phyloP scores from a whole-genome alignment of 306 rosid genomes.

The Prunus mume region DNA sequence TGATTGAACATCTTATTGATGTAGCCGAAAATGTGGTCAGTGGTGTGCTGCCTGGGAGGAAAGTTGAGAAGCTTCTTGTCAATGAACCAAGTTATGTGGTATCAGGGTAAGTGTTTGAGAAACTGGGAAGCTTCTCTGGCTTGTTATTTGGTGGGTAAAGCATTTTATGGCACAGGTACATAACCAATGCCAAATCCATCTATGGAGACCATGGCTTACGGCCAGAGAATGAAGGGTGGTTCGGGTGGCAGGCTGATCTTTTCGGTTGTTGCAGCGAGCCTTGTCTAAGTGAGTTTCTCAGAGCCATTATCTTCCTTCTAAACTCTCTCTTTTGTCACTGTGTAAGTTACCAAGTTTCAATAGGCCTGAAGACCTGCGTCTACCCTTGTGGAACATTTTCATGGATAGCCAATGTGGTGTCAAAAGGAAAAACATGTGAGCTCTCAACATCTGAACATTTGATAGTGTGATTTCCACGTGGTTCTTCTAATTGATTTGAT shows the following conservation, averaged over 20 bases:
- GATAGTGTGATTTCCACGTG: too few species aligned
- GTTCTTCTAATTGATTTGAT: neutral
- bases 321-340: neutral
- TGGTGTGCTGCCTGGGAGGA: constrained; percentile 16
- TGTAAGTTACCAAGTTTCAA: neutral
- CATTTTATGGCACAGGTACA: constrained; percentile 1
- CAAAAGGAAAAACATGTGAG: constrained; percentile 34
- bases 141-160: neutral
- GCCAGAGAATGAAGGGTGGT: constrained; percentile 5
- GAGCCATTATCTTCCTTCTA: neutral
- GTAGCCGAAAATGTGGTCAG: constrained; percentile 33
- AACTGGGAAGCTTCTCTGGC: neutral
- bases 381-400: constrained; percentile 52
- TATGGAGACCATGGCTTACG: neutral
- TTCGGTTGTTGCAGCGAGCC: constrained; percentile 37
- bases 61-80: constrained; percentile 20
- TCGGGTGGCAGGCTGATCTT: constrained; percentile 39
- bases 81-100: constrained; percentile 14
- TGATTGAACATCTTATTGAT: constrained; percentile 40
- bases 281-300: constrained; percentile 30
- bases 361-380: constrained; percentile 40
- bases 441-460: neutral
- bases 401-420: constrained; percentile 26
- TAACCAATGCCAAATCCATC: constrained; percentile 15
- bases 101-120: constrained; percentile 16